Evolutionary conservation across 768 basidiomycete genomes (phyloP).

Genomic region (Clavulina sp.): DNA sequence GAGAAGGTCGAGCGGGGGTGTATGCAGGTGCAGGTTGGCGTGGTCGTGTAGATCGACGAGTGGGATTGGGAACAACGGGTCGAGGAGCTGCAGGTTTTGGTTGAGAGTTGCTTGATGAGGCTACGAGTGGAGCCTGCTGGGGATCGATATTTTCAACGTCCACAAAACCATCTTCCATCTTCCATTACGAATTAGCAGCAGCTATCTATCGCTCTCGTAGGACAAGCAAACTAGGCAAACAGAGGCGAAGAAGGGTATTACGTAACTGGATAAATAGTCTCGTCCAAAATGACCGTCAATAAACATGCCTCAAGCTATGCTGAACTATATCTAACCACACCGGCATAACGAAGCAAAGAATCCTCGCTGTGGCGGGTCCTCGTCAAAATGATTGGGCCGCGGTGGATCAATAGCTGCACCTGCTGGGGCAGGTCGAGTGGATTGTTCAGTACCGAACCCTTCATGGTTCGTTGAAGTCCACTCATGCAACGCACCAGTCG

Average conservation of each 20-base stretch:
- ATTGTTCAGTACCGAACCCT: background rate
- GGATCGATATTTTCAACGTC: background rate
- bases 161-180: constrained; percentile 1
- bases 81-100: background rate
- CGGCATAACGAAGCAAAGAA: background rate
- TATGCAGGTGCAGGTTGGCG: background rate
- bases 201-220: no score
- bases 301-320: background rate
- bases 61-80: background rate
- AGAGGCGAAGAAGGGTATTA: background rate
- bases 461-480: background rate
- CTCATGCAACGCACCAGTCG: background rate
- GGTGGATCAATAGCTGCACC: background rate
- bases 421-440: background rate
- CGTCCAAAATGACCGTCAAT: constrained; percentile 13
- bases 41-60: background rate
- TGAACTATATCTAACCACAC: background rate
- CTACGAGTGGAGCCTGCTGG: background rate
- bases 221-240: no score
- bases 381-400: background rate
- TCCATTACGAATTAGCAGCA: no score
- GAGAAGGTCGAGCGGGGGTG: background rate
- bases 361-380: background rate
- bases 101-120: background rate
- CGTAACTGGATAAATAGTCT: no score